Conservation (phyloP, 768 basidiomycete species). For the Leucogyrophana mollusca region DNA sequence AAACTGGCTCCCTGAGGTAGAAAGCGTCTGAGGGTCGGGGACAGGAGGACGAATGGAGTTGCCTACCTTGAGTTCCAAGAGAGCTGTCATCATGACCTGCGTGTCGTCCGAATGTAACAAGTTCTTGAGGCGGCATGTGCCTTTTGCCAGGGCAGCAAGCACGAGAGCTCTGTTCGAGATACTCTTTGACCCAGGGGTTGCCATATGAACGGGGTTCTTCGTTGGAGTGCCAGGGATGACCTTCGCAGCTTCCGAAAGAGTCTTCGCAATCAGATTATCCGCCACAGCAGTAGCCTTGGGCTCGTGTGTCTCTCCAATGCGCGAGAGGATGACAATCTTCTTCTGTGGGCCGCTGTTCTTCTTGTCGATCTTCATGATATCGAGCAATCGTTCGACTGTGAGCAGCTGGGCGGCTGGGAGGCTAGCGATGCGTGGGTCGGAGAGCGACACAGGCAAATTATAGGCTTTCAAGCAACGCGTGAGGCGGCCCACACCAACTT, state of each 20-base stretch:
- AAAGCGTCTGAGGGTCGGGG: constrained; percentile 1
- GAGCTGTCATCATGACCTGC: constrained; percentile 97
- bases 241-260: constrained; percentile 75
- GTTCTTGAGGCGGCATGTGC: constrained; percentile 86
- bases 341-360: constrained; percentile 93
- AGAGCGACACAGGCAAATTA: constrained; percentile 81
- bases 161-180: constrained; percentile 94
- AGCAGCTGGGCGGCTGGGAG: constrained; percentile 71
- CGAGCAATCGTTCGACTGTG: constrained; percentile 77
- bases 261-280: constrained; percentile 80
- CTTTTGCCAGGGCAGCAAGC: constrained; percentile 86
- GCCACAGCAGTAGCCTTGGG: constrained; percentile 83
- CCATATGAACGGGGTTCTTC: constrained; percentile 57
- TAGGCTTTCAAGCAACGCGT: constrained; percentile 86
- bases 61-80: constrained; percentile 78
- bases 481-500: constrained; percentile 90
- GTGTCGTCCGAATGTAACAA: constrained; percentile 97
- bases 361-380: constrained; percentile 97
- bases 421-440: constrained; percentile 74
- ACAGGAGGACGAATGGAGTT: background rate
- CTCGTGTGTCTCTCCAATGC: constrained; percentile 91
- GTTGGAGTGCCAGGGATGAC: constrained; percentile 68
- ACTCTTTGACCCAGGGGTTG: constrained; percentile 95
- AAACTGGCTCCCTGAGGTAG: constrained; percentile 78
- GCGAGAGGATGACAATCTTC: constrained; percentile 89